Conservation (phyloP, 805 yeast genomes). For the Ogataea glucozyma region DNA sequence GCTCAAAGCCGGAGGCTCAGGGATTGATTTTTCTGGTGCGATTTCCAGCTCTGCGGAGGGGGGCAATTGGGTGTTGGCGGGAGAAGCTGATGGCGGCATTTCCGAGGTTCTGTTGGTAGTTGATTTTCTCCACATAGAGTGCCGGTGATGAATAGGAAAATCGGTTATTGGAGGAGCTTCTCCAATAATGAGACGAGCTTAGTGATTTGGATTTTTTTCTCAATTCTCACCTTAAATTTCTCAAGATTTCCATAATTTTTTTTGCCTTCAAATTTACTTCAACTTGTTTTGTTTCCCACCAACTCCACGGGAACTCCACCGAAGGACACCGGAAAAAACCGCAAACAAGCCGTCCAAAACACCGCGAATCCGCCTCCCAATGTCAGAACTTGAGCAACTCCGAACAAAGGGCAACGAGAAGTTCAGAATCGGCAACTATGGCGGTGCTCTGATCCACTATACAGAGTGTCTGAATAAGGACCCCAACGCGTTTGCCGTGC, state of each 20-base stretch:
- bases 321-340: too few relatives aligned
- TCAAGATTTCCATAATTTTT: too few relatives aligned
- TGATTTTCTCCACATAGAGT: slow-evolving; percentile 7
- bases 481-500: slow-evolving; percentile 36
- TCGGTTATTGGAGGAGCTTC: too few relatives aligned
- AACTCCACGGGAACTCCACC: too few relatives aligned
- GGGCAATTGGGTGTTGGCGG: not conserved
- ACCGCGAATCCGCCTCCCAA: not conserved
- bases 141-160: too few relatives aligned
- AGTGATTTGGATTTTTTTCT: not conserved
- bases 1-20: slow-evolving; percentile 29
- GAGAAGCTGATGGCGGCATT: not conserved
- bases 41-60: slow-evolving; percentile 18
- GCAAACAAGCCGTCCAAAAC: too few relatives aligned
- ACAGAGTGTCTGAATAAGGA: slow-evolving; percentile 38
- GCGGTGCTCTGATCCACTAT: slow-evolving; percentile 39
- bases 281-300: too few relatives aligned
- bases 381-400: slow-evolving; percentile 16
- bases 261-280: too few relatives aligned
- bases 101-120: not conserved
- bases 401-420: slow-evolving; percentile 33
- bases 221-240: too few relatives aligned
- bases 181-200: too few relatives aligned
- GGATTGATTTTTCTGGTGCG: slow-evolving; percentile 26
- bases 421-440: slow-evolving; percentile 29